Evolutionary conservation across 495 filamentous ascomycete species (phyloP).

Genomic region (Neurospora sp.): DNA sequence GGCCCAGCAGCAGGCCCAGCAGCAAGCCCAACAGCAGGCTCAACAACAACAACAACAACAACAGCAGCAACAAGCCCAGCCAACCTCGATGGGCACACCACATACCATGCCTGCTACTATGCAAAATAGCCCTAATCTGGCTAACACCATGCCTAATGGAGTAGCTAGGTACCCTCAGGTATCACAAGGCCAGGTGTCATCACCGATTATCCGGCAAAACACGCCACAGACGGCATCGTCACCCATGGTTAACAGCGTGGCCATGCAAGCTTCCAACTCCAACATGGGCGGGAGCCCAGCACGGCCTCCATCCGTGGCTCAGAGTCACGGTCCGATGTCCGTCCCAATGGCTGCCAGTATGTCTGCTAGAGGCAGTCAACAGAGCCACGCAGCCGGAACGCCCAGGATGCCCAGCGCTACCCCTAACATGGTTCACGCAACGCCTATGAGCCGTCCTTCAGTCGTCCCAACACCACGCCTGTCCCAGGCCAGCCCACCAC

Average conservation of each 20-base stretch:
- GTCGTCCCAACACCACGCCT: slow-evolving; percentile 63
- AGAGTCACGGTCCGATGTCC: slow-evolving; percentile 55
- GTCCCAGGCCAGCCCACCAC: slow-evolving; percentile 58
- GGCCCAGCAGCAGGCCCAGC: slow-evolving; percentile 24
- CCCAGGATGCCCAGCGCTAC: slow-evolving; percentile 73
- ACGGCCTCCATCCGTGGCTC: slow-evolving; percentile 65
- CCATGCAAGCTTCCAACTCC: slow-evolving; percentile 74
- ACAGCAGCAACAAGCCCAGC: neutral
- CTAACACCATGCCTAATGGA: slow-evolving; percentile 37
- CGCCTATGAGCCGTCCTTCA: slow-evolving; percentile 54
- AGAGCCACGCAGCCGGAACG: slow-evolving; percentile 65
- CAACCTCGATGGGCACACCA: neutral
- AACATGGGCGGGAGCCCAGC: slow-evolving; percentile 70
- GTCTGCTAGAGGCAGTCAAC: slow-evolving; percentile 70
- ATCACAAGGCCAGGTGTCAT: slow-evolving; percentile 63
- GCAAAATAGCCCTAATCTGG: neutral
- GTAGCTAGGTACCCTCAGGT: slow-evolving; percentile 48
- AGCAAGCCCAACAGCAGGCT: slow-evolving; percentile 31
- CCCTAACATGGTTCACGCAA: slow-evolving; percentile 65
- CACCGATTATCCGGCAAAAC: slow-evolving; percentile 67
- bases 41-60: slow-evolving; percentile 26
- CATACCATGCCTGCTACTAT: neutral
- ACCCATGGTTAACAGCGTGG: slow-evolving; percentile 58
- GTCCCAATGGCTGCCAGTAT: slow-evolving; percentile 59
- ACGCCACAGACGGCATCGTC: slow-evolving; percentile 74